Evolutionary conservation across 352 stramenopile species (phyloP).

Genomic region (Aphanomyces cochlioides): DNA sequence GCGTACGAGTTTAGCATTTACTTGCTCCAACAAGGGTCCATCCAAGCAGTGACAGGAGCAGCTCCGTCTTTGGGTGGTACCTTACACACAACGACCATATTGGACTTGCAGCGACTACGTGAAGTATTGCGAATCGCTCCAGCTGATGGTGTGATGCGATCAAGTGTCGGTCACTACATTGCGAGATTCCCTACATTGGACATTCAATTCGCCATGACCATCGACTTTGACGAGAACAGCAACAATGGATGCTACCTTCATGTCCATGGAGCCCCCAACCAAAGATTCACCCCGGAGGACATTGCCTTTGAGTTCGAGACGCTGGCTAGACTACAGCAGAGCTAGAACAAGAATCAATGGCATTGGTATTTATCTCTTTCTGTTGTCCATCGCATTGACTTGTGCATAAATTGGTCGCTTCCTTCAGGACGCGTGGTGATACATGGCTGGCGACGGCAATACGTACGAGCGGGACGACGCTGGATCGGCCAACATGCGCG

Average conservation of each 20-base stretch:
- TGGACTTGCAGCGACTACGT: constrained; percentile 2
- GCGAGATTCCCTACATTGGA: background rate
- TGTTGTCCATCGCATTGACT: background rate
- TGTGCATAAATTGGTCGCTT: background rate
- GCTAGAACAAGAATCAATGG: background rate
- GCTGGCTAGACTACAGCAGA: background rate
- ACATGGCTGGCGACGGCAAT: too few relatives aligned
- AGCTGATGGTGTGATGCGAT: background rate
- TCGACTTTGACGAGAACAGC: too few relatives aligned
- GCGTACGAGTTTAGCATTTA: constrained; percentile 25
- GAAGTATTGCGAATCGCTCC: constrained; percentile 13
- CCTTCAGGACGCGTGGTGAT: background rate
- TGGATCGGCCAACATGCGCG: too few relatives aligned
- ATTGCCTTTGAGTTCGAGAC: constrained; percentile 6
- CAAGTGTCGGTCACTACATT: background rate
- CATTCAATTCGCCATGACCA: background rate
- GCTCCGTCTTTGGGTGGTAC: too few relatives aligned
- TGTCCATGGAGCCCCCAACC: too few relatives aligned
- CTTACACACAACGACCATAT: too few relatives aligned
- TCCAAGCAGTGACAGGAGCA: background rate
- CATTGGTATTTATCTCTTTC: background rate
- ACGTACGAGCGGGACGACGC: background rate
- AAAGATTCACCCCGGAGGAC: background rate
- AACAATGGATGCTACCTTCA: too few relatives aligned
- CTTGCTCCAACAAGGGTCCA: constrained; percentile 12